phyloP scores from a whole-genome alignment of 305 asterid genomes.

The Striga hermonthica region DNA sequence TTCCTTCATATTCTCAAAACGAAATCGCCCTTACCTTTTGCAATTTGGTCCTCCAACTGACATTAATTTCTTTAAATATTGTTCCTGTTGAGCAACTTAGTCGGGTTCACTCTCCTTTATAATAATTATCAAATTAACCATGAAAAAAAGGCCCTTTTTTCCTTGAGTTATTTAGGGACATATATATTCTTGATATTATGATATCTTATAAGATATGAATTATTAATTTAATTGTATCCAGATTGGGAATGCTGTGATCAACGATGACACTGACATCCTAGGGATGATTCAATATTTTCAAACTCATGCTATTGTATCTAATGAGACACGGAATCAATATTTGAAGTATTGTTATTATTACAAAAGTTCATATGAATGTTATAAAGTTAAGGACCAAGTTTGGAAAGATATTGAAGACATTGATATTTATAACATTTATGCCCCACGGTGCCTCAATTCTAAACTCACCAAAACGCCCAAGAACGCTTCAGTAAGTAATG shows the following conservation, averaged over 20 bases:
- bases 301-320: constrained; percentile 56
- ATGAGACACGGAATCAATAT: constrained; percentile 30
- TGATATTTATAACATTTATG: constrained; percentile 48
- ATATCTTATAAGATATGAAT: not conserved
- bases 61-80: too few relatives aligned
- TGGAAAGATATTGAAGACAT: constrained; percentile 8
- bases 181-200: not conserved
- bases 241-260: constrained; percentile 62
- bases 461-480: constrained; percentile 34
- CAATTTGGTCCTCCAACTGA: too few relatives aligned
- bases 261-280: constrained; percentile 51
- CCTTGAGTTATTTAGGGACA: not conserved
- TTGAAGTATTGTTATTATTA: constrained; percentile 41
- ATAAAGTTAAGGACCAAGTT: constrained; percentile 27
- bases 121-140: not conserved
- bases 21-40: too few relatives aligned
- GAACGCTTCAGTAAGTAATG: constrained; percentile 33
- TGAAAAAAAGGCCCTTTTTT: not conserved
- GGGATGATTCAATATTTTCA: constrained; percentile 54
- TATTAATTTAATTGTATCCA: constrained; percentile 7
- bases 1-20: too few relatives aligned
- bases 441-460: constrained; percentile 43
- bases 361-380: constrained; percentile 32
- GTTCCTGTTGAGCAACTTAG: too few relatives aligned
- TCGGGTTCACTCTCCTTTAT: too few relatives aligned